Evolutionary conservation across 371 early-diverging fungal genomes (phyloP).

Genomic region (Mortierella sp.): DNA sequence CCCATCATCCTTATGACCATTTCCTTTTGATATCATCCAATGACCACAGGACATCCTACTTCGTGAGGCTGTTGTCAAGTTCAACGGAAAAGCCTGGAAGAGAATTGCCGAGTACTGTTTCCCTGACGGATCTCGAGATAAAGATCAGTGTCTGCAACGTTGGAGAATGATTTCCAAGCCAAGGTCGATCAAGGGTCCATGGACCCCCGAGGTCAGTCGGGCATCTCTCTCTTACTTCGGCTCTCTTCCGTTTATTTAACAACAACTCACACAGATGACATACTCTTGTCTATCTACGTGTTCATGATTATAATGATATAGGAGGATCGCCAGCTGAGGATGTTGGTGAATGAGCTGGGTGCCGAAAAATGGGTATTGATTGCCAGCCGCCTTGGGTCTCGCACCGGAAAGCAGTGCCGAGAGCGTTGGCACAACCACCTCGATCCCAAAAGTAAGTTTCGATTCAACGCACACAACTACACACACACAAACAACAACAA

Average conservation of each 20-base stretch:
- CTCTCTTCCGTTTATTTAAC: not conserved
- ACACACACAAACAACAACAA: not conserved
- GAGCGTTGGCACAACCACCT: constrained; percentile 54
- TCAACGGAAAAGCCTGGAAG: constrained; percentile 43
- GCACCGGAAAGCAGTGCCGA: constrained; percentile 52
- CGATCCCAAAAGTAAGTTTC: constrained; percentile 29
- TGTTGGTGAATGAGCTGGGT: constrained; percentile 34
- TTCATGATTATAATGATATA: not conserved
- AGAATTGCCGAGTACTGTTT: constrained; percentile 33
- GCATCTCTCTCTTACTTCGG: not conserved
- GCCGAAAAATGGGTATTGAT: constrained; percentile 48
- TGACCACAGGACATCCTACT: constrained; percentile 18
- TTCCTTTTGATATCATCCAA: not conserved
- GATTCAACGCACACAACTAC: not conserved
- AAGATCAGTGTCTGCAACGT: constrained; percentile 43
- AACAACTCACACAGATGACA: too few species aligned
- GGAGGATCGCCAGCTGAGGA: constrained; percentile 33
- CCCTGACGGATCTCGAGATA: constrained; percentile 35
- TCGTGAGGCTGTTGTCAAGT: constrained; percentile 34
- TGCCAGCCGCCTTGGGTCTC: constrained; percentile 27
- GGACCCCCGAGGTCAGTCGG: constrained; percentile 36
- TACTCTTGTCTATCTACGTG: too few species aligned
- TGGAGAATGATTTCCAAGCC: constrained; percentile 43
- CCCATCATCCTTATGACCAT: not conserved
- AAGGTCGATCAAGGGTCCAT: constrained; percentile 42